Evolutionary conservation across 1,139 yeast genomes (phyloP), one percentile per base, ranked within the genome.

Genomic region (Saccharomyces hybrid): DNA sequence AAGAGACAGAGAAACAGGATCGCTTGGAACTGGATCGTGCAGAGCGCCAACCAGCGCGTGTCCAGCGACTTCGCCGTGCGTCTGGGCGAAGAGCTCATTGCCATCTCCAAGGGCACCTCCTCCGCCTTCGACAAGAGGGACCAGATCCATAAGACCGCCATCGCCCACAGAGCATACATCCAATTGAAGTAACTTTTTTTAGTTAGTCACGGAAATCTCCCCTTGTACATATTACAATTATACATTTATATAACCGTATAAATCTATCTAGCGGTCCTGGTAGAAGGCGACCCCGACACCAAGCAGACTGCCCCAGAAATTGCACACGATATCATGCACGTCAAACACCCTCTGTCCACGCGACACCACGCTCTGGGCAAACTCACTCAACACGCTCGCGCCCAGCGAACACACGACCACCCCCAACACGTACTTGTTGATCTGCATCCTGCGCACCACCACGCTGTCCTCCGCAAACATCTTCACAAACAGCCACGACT

Each of bases 21-120:
- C 66, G 97, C 98, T 2, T 87, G 95, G 77, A 73, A 77, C 58
- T 93, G 98, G 98, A 86, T 93, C 51, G 73, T 90, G 55, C 96
- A 89, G 57, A 90, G 95, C 23, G 82, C 95, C 29, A 78, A 82
- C 55, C 85, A 85, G 69, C 84, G 95, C 70, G 85, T 83, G 53
- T 83, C 93, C 23, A 81, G 83, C 57, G 95, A 88, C 65, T 86
- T 86, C 65, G 78, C 95, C 1, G 97, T 93, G 32, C 81, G 98
- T 67, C 78, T 93, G 57, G 93, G 93, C 32, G 98, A 93, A 73
- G 98, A 93, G 71, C 80, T 93, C 57, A 70, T 89, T 47, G 76
- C 86, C 54, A 95, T 95, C 31, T 77, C 78, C 63, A 83, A 81
- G 64, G 97, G 97, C 53, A 83, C 82, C 68, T 83, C 95, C 49